Percentiles rank a stretch among this genome's conserved stretches.
These are phyloP conservation scores for Podospora comata DNA, from an alignment of 495 filamentous ascomycete genomes.

Conservation along the genomic window DNA sequence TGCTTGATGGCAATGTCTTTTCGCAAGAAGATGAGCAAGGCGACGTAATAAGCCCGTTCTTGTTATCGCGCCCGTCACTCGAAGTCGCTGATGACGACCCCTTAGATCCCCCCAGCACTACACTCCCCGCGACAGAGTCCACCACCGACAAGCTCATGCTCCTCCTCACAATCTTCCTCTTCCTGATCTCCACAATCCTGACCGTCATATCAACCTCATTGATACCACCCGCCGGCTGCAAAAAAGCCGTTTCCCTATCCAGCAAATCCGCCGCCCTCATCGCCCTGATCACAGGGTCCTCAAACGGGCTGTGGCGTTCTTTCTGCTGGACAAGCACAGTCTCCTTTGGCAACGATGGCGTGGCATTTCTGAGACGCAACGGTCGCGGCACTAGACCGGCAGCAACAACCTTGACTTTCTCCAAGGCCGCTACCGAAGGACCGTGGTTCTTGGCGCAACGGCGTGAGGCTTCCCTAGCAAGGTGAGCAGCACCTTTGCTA, in stretches of 20 bases:
- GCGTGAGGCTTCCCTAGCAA: background rate
- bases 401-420: background rate
- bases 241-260: constrained; percentile 43
- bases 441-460: background rate
- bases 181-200: constrained; percentile 19
- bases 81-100: background rate
- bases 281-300: constrained; percentile 42
- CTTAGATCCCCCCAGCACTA: background rate
- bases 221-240: constrained; percentile 32
- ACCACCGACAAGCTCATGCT: constrained; percentile 37
- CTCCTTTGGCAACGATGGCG: background rate
- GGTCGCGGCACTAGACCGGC: background rate
- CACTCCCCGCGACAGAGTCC: constrained; percentile 13
- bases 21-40: background rate
- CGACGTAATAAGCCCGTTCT: background rate
- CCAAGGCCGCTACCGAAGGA: background rate
- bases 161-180: constrained; percentile 26
- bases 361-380: background rate
- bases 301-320: constrained; percentile 10
- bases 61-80: background rate
- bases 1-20: background rate
- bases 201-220: constrained; percentile 39
- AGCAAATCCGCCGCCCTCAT: constrained; percentile 53
- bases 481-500: constrained; percentile 33
- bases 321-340: too few species aligned